Evolutionary conservation across 805 yeast genomes (phyloP), one percentile per base, ranked within the genome.

Genomic region (Saccharomyces eubayanus): DNA sequence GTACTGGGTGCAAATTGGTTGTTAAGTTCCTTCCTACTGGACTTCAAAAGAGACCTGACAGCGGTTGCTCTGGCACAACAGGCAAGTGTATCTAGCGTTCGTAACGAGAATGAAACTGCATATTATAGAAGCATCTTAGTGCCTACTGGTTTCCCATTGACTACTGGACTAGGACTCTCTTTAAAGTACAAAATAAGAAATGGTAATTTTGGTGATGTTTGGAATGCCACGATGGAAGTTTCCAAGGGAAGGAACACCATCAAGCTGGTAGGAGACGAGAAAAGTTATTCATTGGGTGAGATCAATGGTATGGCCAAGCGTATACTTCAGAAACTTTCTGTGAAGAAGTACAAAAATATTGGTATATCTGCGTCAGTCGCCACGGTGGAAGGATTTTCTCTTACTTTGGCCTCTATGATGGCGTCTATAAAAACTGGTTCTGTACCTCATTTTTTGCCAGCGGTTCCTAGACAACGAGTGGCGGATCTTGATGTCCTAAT

Each of bases 161-260:
- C 84, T 24, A 78, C 87, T 2, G 95, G 95, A 0, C 70, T 87
- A 53, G 80, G 81, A 48, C 77, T 90, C 27, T 76, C 88, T 46
- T 74, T 78, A 28, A 83, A 80, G 36, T 86, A 84, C 65, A 79
- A 78, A 57, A 64, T 85, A 24, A 74, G 96, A 60, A 85, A 87
- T 65, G 96, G 96, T 2, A 83, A 81, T 59, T 65, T 89, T 54
- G 77, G 79, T 57, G 96, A 89, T 71, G 65, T 88, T 3, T 88
- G 94, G 91, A 79, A 75, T 52, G 70, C 83, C 12, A 76, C 78
- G 10, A 63, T 72, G 67, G 64, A 66, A 36, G 63, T 66, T 20
- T 58, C 65, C 31, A 57, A 54, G 45, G 55, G 49, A 11, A 46
- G 49, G 2, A 41, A 51, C 4, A 63, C 30, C 4, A 57, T 68